These are phyloP conservation scores for Pyrenochaeta sp. DNA, from an alignment of 2,329 filamentous ascomycete species.

Conservation along the genomic window DNA sequence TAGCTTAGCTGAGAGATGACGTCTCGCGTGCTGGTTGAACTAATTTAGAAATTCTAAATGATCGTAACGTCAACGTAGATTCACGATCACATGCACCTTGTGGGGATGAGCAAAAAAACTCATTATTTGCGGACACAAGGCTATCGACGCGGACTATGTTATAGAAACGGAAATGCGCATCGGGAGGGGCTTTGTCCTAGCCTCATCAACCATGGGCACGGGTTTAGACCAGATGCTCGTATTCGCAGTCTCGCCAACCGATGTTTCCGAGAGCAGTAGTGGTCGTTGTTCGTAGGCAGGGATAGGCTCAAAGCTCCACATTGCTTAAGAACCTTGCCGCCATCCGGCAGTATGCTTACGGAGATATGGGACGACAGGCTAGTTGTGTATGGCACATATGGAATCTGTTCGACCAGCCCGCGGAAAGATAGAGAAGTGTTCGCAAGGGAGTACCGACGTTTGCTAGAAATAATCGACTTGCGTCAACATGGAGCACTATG, in stretches of 20 bases:
- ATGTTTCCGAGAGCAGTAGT: slow-evolving; percentile 11
- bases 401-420: background rate
- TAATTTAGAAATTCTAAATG: background rate
- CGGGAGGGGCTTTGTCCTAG: slow-evolving; percentile 8
- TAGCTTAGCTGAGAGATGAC: background rate
- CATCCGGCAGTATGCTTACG: background rate
- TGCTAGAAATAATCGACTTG: background rate
- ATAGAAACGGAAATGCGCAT: background rate
- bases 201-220: slow-evolving; percentile 4
- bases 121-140: background rate
- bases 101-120: background rate
- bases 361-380: background rate
- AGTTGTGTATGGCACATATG: background rate
- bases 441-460: background rate
- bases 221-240: slow-evolving; percentile 1
- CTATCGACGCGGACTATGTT: background rate
- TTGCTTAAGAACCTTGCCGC: background rate
- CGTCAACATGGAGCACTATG: background rate
- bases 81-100: background rate
- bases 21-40: background rate
- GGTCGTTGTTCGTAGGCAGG: slow-evolving; percentile 7
- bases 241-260: background rate
- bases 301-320: slow-evolving; percentile 9
- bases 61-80: background rate
- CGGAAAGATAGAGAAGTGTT: background rate